Percentiles rank a stretch among this genome's conserved stretches.
These are phyloP conservation scores for Rhodotorula mucilaginosa DNA, from an alignment of 1,284 basidiomycete genomes.

Conservation along the genomic window DNA sequence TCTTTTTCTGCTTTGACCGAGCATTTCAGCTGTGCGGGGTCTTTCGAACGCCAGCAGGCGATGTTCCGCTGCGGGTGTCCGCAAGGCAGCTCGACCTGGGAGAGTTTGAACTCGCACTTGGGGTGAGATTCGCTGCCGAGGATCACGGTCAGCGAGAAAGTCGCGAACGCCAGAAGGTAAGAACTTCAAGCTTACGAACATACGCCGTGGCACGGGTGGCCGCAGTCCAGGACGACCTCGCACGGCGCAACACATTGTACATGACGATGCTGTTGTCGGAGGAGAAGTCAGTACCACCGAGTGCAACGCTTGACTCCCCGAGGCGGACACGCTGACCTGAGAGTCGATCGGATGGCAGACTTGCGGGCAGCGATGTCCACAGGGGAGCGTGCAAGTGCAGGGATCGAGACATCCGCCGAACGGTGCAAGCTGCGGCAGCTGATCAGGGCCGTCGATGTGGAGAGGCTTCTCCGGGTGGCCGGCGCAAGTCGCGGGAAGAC, in stretches of 20 bases:
- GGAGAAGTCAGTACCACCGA: not conserved
- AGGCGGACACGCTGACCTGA: constrained; percentile 38
- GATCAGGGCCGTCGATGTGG: constrained; percentile 57
- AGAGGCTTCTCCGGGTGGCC: constrained; percentile 56
- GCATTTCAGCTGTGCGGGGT: constrained; percentile 52
- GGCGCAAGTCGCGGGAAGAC: constrained; percentile 61
- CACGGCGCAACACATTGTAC: constrained; percentile 53
- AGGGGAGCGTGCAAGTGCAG: constrained; percentile 61
- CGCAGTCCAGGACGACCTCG: constrained; percentile 56
- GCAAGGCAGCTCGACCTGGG: constrained; percentile 61
- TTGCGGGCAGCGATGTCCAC: constrained; percentile 67
- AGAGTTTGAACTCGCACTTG: constrained; percentile 57
- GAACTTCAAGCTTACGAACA: constrained; percentile 50
- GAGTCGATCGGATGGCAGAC: constrained; percentile 69
- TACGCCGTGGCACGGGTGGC: constrained; percentile 61
- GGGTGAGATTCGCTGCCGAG: constrained; percentile 55
- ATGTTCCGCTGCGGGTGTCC: constrained; percentile 54
- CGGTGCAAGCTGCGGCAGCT: constrained; percentile 59
- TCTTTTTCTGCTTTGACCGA: constrained; percentile 52
- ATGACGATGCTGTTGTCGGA: constrained; percentile 7
- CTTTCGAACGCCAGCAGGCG: constrained; percentile 56
- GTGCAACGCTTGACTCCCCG: too few relatives aligned
- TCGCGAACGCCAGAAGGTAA: too few relatives aligned
- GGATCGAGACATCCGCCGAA: constrained; percentile 65
- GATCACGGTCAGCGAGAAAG: not conserved